These are phyloP conservation scores for Metschnikowia henanensis DNA, from an alignment of 805 yeast genomes.

Conservation along the genomic window DNA sequence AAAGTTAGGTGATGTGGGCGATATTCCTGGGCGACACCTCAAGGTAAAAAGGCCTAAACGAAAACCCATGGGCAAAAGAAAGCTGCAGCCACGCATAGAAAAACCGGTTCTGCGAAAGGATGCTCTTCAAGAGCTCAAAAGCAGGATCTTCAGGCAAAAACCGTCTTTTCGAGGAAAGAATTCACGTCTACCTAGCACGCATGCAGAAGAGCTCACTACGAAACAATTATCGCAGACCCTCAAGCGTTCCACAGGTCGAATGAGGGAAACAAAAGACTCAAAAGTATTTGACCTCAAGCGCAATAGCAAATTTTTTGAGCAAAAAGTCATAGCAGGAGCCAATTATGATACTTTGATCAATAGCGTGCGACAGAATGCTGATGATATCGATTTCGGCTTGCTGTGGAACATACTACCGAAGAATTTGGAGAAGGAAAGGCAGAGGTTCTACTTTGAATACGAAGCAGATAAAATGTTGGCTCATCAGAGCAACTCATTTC, in stretches of 20 bases:
- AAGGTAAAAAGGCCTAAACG: slow-evolving; percentile 1
- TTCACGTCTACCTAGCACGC: too few species aligned
- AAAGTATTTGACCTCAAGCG: not conserved
- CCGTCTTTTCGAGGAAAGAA: not conserved
- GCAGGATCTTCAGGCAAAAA: slow-evolving; percentile 1
- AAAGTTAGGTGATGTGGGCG: slow-evolving; percentile 1
- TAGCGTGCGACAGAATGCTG: slow-evolving; percentile 16
- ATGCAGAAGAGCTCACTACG: not conserved
- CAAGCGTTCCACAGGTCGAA: not conserved
- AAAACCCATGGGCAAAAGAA: not conserved
- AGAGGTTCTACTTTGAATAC: slow-evolving; percentile 19
- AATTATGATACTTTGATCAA: slow-evolving; percentile 23
- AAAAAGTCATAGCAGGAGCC: slow-evolving; percentile 14
- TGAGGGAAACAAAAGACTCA: not conserved
- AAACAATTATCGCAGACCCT: not conserved
- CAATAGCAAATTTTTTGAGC: slow-evolving; percentile 18
- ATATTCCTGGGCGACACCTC: slow-evolving; percentile 6
- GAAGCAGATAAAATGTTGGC: slow-evolving; percentile 6
- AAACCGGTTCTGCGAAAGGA: not conserved
- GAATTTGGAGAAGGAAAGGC: slow-evolving; percentile 23
- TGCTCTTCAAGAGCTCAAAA: not conserved
- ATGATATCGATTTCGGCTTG: slow-evolving; percentile 25
- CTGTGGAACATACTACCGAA: slow-evolving; percentile 25
- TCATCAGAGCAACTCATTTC: slow-evolving; percentile 6
- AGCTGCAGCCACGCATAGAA: too few species aligned